Base-by-base conservation (phyloP, 805 yeast genomes). In the Kodamaea laetipori region DNA sequence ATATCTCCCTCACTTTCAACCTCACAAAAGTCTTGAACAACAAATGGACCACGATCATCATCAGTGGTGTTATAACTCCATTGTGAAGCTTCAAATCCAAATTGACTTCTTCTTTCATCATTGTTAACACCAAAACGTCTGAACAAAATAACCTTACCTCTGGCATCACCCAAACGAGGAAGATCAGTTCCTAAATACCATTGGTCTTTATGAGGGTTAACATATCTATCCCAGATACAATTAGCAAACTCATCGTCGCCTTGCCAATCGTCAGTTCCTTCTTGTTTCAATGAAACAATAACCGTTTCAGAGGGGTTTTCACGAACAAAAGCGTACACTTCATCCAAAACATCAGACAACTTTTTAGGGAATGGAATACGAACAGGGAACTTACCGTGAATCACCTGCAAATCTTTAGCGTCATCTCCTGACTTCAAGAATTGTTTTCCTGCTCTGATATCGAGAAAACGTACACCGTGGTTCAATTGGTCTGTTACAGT, bases 371-470 rank as follows among this genome's bases (percentile, higher is more conserved):
- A 75, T 23, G 81, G 74, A 33, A 84, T 64, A 42, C 75, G 76
- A 32, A 85, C 86, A 0, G 94, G 90, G 63, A 85, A 84, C 49
- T 81, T 81, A 34, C 90, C 90, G 58, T 85, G 92, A 46, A 81
- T 77, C 15, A 84, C 84, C 52, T 81, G 79, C 48, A 86, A 69
- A 46, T 81, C 80, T 48, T 76, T 74, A 33, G 71, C 71, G 3
- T 67, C 73, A 30, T 75, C 73, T 15, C 74, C 76, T n/a, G 68
- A 61, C 41, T 75, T 74, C 51, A 79, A 62, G 33, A 80, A 77
- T 48, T 79, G 75, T 53, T 77, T 77, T 1, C 87, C 84, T 3
- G 76, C 72, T 50, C 92, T 70, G 39, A 86, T 63, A 55, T 86
- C 94, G 46, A 86, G 67, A 52, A 84, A 86, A 46, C 94, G 70